Evolutionary conservation across 257 asterid genomes (phyloP).

Genomic region (Fraxinus anomala): DNA sequence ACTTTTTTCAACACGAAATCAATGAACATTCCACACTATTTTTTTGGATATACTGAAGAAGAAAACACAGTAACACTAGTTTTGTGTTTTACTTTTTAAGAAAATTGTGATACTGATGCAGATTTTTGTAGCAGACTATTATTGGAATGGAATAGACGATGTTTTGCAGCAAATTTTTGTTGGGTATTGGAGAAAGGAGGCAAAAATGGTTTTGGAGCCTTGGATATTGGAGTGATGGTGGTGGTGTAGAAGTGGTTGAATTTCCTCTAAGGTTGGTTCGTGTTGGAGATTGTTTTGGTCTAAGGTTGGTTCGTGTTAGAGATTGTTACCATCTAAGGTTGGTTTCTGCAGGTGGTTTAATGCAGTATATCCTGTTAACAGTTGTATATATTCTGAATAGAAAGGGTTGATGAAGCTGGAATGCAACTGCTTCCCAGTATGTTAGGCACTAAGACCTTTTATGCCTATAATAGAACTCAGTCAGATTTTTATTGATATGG

Average conservation of each 20-base stretch:
- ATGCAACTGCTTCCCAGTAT: background rate
- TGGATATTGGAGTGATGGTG: constrained; percentile 44
- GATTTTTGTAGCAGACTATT: background rate
- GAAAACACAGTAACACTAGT: background rate
- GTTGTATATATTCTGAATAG: too few species aligned
- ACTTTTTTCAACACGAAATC: constrained; percentile 36
- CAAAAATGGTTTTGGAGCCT: constrained; percentile 86
- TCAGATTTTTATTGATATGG: background rate
- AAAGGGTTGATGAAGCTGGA: background rate
- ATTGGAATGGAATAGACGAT: constrained; percentile 18
- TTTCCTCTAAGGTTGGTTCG: too few species aligned
- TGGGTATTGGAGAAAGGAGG: constrained; percentile 30
- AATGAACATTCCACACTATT: constrained; percentile 18
- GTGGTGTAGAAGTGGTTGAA: too few species aligned
- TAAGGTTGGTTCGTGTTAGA: constrained; percentile 30
- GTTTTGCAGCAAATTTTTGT: constrained; percentile 28
- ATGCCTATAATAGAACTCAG: background rate
- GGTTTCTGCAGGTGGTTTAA: constrained; percentile 11
- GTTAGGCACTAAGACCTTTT: background rate
- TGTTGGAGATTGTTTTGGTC: background rate
- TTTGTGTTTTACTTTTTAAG: constrained; percentile 20
- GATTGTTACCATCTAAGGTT: constrained; percentile 11
- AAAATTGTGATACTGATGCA: background rate
- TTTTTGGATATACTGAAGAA: constrained; percentile 2
- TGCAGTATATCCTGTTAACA: too few species aligned